Evolutionary conservation across 2,329 filamentous ascomycete genomes (phyloP), one percentile per base, ranked within the genome.

Genomic region (Allantophomopsis lycopodina): DNA sequence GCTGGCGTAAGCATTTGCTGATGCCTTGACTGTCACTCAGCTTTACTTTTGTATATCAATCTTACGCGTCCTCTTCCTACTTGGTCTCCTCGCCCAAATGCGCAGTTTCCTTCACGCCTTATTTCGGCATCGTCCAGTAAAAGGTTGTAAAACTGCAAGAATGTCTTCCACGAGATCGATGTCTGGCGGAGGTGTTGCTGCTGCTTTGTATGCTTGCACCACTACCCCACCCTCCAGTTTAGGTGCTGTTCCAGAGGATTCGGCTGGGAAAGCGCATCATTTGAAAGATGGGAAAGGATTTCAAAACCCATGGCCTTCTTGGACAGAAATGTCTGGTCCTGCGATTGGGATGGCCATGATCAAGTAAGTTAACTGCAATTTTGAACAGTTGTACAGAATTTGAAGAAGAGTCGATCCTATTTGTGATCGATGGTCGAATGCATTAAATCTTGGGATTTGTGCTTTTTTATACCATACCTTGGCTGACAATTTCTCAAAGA

Each of bases 301-400:
- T 49, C 53, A 53, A n/a, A 75, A 75, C 53, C 71, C 71, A 0
- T 75, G 71, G 71, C 60, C 65, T 5, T 71, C 66, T n/a, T 74
- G 62, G 48, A 46, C 42, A 11, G 63, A 70, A 4, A 48, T 57
- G 12, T 52, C 44, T 36, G 48, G 20, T 0, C 8, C 37, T 39
- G 6, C 54, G 13, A 58, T 72, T 18, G 21, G 59, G 5, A 41
- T 46, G 39, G 55, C 49, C 30, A 56, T 71, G 42, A 20, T 61
- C 1, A 56, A 54, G 63, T 65, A 51, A 36, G 55, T 44, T n/a
- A 14, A 28, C 10, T 28, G 23, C 5, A 28, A 28, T 8, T 3
- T 5, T 28, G 23, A 10, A 28, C 11, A 12, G 10, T 10, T 28
- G 3, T 12, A 28, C 23, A 12, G 8, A 28, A 28, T 10, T 4